These are phyloP conservation scores for Rhododendron ovatum DNA, from an alignment of 148 eudicot genomes.

Conservation along the genomic window DNA sequence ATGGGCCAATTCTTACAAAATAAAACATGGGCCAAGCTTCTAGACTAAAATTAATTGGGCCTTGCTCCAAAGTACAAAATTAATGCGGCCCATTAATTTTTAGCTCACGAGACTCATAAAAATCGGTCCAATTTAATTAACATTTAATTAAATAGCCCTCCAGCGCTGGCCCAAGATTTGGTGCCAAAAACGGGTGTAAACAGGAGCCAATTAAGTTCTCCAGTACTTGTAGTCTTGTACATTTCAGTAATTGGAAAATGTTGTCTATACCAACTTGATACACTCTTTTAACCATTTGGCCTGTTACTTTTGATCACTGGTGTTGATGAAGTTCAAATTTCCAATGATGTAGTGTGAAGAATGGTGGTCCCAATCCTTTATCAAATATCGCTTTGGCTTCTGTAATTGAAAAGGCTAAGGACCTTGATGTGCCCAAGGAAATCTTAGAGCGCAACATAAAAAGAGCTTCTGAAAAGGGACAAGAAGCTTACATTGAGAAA, in stretches of 20 bases:
- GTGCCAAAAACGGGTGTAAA: too few relatives aligned
- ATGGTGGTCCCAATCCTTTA: constrained; percentile 79
- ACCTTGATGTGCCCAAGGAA: constrained; percentile 93
- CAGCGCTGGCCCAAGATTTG: too few relatives aligned
- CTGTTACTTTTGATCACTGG: constrained; percentile 6
- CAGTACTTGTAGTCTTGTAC: not conserved
- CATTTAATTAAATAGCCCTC: too few relatives aligned
- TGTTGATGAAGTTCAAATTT: constrained; percentile 3
- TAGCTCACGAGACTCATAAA: too few relatives aligned
- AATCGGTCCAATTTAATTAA: too few relatives aligned
- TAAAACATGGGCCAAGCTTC: too few relatives aligned
- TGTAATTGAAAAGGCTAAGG: constrained; percentile 75
- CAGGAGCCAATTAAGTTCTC: not conserved
- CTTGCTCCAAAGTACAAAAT: too few relatives aligned
- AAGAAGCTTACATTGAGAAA: constrained; percentile 89
- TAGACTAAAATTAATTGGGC: too few relatives aligned
- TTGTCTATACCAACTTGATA: not conserved
- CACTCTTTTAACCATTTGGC: not conserved
- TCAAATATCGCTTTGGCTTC: constrained; percentile 71
- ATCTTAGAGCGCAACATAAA: constrained; percentile 89
- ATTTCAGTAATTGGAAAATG: not conserved
- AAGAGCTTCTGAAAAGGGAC: constrained; percentile 96
- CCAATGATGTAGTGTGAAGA: constrained; percentile 61
- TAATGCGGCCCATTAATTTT: too few relatives aligned
- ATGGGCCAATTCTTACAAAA: too few relatives aligned